phyloP scores from a whole-genome alignment of 805 yeast genomes.

The Huiozyma naganishii region DNA sequence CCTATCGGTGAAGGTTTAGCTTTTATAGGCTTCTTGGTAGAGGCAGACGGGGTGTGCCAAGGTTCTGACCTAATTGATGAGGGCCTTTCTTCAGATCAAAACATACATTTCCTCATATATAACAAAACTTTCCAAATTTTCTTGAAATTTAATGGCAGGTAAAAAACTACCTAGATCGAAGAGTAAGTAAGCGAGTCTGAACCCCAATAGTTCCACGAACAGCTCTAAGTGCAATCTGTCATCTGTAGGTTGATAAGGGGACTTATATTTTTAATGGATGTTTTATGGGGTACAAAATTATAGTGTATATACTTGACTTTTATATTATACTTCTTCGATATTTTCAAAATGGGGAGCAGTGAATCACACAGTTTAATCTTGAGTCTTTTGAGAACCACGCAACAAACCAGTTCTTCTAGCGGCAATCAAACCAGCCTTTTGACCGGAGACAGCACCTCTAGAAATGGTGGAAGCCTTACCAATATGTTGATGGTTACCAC shows the following conservation, averaged over 20 bases:
- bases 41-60: too few relatives aligned
- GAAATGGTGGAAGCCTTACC: constrained; percentile 99
- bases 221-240: too few relatives aligned
- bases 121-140: too few relatives aligned
- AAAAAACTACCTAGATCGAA: too few relatives aligned
- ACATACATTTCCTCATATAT: too few relatives aligned
- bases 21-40: too few relatives aligned
- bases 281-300: constrained; percentile 3
- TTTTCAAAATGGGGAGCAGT: background rate
- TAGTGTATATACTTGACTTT: background rate
- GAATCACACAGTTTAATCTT: constrained; percentile 41
- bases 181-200: too few relatives aligned
- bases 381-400: constrained; percentile 97
- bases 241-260: background rate
- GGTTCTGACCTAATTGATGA: too few relatives aligned
- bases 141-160: too few relatives aligned
- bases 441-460: constrained; percentile 99
- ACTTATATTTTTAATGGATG: constrained; percentile 4
- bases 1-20: too few relatives aligned
- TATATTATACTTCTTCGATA: background rate
- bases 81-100: too few relatives aligned
- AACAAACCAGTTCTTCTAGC: constrained; percentile 99
- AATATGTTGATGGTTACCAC: constrained; percentile 99
- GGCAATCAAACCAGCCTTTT: constrained; percentile 99
- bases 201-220: too few relatives aligned